Evolutionary conservation across 352 stramenopile genomes (phyloP), one percentile per base, ranked within the genome.

Genomic region (Blastocystis sp.): DNA sequence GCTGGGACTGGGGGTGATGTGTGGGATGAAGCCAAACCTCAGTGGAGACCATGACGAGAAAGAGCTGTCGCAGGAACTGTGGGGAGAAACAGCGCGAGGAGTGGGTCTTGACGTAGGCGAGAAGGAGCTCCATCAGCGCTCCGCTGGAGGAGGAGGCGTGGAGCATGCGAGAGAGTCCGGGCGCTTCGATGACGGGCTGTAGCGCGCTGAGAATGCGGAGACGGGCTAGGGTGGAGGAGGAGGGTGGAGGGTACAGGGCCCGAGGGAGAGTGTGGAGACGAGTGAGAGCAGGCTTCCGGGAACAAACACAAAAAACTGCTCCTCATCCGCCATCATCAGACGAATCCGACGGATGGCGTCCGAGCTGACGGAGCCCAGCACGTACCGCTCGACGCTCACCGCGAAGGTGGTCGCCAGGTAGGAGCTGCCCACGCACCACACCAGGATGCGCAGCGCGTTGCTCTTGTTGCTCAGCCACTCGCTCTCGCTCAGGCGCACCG

Each of bases 371-470:
- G 71, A 53, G 4, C 28, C 10, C 28, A 66, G 11, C 2, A 81
- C 60, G 23, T 81, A 81, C 4, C 66, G 28, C 38, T 81, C 45
- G n/a, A 81, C 66, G 40, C 71, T 81, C 28, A 66, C 66, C 7
- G 53, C 41, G n/a, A 65, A 81, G 56, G 52, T 23, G 28, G 71
- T 62, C 7, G 71, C 71, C 9, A 64, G 48, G n/a, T 64, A 81
- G 23, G 71, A 62, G 23, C 71, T 81, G 23, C 71, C 71, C n/a
- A 81, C 66, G 66, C 71, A 81, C 71, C 71, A 81, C 41, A 81
- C 71, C 10, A 81, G 53, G 52, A 81, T 65, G 41, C 66, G 64
- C 43, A 81, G 64, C 28, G 71, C 71, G 43, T 81, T 81, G 71
- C 48, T 81, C 14, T 64, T 62, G 45, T 81, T 81, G 45, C 71